Conservation (phyloP, 2,329 filamentous ascomycete species). For the Alternaria rosae region DNA sequence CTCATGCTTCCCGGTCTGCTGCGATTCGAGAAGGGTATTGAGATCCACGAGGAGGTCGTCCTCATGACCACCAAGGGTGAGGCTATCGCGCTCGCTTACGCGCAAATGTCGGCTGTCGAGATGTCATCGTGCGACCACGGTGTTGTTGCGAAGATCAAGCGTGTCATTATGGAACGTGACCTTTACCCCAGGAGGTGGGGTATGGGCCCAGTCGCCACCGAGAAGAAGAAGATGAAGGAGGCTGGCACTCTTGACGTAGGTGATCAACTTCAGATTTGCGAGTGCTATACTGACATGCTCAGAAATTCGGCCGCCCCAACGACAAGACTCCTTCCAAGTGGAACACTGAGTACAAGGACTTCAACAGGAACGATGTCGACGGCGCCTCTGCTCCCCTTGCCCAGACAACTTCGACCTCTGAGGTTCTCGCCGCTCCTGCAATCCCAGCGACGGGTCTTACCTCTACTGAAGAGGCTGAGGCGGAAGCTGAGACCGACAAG, state of each 20-base stretch:
- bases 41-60: conserved; percentile 94
- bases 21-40: conserved; percentile 89
- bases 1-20: conserved; percentile 97
- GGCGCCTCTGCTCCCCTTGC: conserved; percentile 34
- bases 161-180: conserved; percentile 99
- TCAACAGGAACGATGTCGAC: conserved; percentile 35
- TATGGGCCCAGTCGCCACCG: conserved; percentile 86
- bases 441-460: conserved; percentile 41
- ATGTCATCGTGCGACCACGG: conserved; percentile 97
- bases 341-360: conserved; percentile 93
- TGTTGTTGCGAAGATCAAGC: conserved; percentile 98
- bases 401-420: conserved; percentile 42
- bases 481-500: conserved; percentile 38
- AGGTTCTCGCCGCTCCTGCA: conserved; percentile 49
- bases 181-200: conserved; percentile 97
- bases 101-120: conserved; percentile 97
- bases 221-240: conserved; percentile 99
- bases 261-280: conserved; percentile 6
- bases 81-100: conserved; percentile 94
- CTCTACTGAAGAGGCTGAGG: conserved; percentile 51
- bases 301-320: conserved; percentile 92
- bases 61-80: conserved; percentile 99
- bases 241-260: conserved; percentile 89
- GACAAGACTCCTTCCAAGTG: conserved; percentile 93
- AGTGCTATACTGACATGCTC: conserved; percentile 42